Percentiles rank a stretch among this genome's conserved stretches.
Conservation (phyloP, 148 eudicot species). For the Fagopyrum homotropicum region DNA sequence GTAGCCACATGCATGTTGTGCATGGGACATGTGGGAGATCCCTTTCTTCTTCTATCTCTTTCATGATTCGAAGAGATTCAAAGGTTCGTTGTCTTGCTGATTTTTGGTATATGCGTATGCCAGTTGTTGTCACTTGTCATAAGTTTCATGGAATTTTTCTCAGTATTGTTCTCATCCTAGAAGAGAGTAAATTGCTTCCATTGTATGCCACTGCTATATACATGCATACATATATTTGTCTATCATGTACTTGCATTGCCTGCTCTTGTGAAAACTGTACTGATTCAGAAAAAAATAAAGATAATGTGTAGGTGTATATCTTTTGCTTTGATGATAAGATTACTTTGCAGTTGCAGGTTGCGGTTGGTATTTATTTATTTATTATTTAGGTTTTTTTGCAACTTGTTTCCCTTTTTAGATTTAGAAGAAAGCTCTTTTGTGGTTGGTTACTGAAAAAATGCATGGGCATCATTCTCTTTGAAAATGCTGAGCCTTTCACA, state of each 20-base stretch:
- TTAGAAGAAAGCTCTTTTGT: background rate
- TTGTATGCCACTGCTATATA: background rate
- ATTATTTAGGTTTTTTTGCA: background rate
- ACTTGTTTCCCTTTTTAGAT: background rate
- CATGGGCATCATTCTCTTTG: background rate
- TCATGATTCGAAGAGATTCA: background rate
- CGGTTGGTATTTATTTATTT: background rate
- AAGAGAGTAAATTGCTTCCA: background rate
- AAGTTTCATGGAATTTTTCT: background rate
- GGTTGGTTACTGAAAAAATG: background rate
- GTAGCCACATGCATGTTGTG: background rate
- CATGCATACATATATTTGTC: background rate
- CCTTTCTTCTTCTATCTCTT: background rate
- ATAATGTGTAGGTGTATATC: background rate
- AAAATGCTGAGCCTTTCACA: conserved; percentile 14
- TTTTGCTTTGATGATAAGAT: background rate
- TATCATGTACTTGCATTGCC: background rate
- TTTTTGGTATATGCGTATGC: background rate
- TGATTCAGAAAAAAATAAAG: background rate
- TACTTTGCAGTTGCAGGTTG: background rate
- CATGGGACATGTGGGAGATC: conserved; percentile 4
- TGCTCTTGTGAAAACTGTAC: background rate
- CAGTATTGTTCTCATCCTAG: background rate
- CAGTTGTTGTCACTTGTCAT: background rate
- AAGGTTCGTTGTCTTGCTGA: background rate